Evolutionary conservation across 1,284 basidiomycete genomes (phyloP), one percentile per base, ranked within the genome.

Genomic region (Trichosporon faecale): DNA sequence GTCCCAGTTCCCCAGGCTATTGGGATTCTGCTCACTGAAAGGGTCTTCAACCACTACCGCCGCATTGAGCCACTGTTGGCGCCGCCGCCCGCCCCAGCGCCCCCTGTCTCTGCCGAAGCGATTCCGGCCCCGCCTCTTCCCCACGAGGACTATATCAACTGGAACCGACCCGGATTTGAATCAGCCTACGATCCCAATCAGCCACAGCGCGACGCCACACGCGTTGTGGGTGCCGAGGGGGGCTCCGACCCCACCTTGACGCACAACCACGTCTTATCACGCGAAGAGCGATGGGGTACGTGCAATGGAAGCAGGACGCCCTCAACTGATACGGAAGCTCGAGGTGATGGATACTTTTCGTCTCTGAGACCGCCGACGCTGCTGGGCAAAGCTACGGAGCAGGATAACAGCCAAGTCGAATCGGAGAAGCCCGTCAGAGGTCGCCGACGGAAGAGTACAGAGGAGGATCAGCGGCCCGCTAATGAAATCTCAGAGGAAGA

Each of bases 41-140:
- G 94, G 35, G 92, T 95, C 2, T 96, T 91, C 86, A 96, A 95
- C 76, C 94, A 96, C 80, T 95, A 95, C 80, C 93, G 91, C 78
- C 90, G 93, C 61, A 82, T 83, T 46, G 73, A 77, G 18, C 78
- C 78, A 33, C 70, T 73, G 16, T 67, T 77, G 87, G 91, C 25
- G 86, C 88, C 70, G 16, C 66, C 70, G 18, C 61, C 69, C 14
- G 70, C 55, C 14, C 77, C 76, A 89, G 52, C 85, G 85, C 37
- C 84, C 86, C 31, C 75, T 84, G 46, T 66, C 29, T 23, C 86
- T 66, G 21, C 69, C 65, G 46, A 65, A 60, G 35, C 63, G 29
- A 7, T 23, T 44, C 35, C 67, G 29, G 37, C 55, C 9, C 40
- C 60, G 6, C 40, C 65, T n/a, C 18, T 63, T 7, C 37, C 66